Evolutionary conservation across 345 rosid genomes (phyloP), one percentile per base, ranked within the genome.

Genomic region (Hibiscus syriacus): DNA sequence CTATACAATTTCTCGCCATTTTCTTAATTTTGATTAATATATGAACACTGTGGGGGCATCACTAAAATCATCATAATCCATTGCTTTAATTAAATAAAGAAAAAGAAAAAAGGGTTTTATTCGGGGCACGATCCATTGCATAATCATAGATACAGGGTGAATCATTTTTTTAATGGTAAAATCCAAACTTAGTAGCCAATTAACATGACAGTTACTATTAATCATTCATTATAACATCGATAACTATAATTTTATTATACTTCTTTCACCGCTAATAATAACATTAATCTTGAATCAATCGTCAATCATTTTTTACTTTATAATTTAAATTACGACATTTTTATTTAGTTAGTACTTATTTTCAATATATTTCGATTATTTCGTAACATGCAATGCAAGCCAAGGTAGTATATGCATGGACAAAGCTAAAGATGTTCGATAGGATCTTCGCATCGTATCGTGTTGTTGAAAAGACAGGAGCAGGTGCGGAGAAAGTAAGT

Each of bases 1-100:
- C 77, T 69, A 73, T 60, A 75, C 57, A 16, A 50, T 50, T 70
- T 34, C 65, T 66, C 25, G 49, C 41, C 70, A 54, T 53, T 70
- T 53, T 5, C 64, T 68, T 23, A 16, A 62, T 56, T 64, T 55
- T 53, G 63, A 64, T 67, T 38, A 32, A 61, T 11, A 30, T 19
- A 19, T 62, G n/a, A 67, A 39, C 17, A 65, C 14, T 16, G 66
- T 29, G 52, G 72, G 43, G 61, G 46, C 79, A 62, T 43, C 8
- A 54, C 41, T 72, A 64, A 27, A 55, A 73, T 69, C 53, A 55
- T 50, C 76, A 50, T 30, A n/a, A 49, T 20, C 32, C 34, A 38
- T 49, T 27, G 16, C 26, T 23, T 10, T n/a, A 17, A 2, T 41
- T 27, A 22, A 39, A 63, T 66, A 70, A 12, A 50, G 38, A n/a